Evolutionary conservation across 768 basidiomycete species (phyloP).

Genomic region (Russula brevipes): DNA sequence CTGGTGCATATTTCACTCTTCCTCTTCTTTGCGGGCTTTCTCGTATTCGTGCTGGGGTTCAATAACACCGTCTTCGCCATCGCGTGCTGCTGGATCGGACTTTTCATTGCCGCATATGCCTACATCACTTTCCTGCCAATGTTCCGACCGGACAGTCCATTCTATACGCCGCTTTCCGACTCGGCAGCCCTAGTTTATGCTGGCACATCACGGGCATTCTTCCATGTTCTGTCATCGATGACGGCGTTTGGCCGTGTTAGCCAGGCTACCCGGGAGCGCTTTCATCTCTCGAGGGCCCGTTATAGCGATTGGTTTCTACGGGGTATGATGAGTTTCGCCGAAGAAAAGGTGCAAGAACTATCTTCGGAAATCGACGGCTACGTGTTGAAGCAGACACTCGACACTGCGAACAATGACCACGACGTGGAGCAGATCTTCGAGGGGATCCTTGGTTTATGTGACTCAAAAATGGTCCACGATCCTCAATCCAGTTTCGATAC

Average conservation of each 20-base stretch:
- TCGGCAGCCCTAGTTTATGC: too few species aligned
- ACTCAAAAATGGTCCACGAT: neutral
- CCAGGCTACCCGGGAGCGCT: neutral
- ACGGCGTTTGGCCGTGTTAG: neutral
- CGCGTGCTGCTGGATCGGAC: neutral
- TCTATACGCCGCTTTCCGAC: neutral
- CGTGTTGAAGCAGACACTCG: neutral
- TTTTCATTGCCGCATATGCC: neutral
- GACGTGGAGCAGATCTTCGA: constrained; percentile 1
- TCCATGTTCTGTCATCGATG: neutral
- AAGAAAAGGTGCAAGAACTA: neutral
- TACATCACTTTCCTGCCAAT: neutral
- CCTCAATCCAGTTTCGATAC: neutral
- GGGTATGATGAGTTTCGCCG: neutral
- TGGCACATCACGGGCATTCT: neutral
- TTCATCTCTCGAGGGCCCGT: too few species aligned
- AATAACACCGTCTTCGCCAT: too few species aligned
- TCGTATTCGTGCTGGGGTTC: neutral
- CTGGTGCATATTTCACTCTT: neutral
- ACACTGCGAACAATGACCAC: neutral
- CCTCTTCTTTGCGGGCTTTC: neutral
- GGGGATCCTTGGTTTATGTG: neutral
- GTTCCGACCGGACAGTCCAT: neutral
- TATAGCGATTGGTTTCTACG: neutral
- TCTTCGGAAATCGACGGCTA: neutral